Evolutionary conservation across 768 basidiomycete genomes (phyloP).

Genomic region (Postia placenta): DNA sequence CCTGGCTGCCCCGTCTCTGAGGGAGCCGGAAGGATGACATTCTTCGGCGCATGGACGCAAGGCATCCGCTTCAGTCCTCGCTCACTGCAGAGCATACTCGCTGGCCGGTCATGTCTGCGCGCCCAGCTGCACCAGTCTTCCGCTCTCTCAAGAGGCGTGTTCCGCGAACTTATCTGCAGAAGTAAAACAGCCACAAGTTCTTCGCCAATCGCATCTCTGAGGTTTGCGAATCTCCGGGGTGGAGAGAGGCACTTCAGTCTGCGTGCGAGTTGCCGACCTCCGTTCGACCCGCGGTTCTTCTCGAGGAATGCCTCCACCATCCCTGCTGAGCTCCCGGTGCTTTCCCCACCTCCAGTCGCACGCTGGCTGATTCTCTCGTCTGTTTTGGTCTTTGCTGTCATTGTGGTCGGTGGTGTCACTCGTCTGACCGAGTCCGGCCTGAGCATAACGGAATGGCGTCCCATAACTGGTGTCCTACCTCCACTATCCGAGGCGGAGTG

Average conservation of each 20-base stretch:
- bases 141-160: neutral
- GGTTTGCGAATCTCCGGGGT: constrained; percentile 1
- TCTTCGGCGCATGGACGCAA: neutral
- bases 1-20: neutral
- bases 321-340: constrained; percentile 39
- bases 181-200: neutral
- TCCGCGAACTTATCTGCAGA: neutral
- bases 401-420: constrained; percentile 94
- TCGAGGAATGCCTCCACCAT: constrained; percentile 26
- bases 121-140: neutral
- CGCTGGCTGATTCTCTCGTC: constrained; percentile 85
- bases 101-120: constrained; percentile 1
- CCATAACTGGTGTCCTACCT: constrained; percentile 83
- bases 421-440: constrained; percentile 95
- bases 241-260: constrained; percentile 5
- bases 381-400: constrained; percentile 81
- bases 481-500: constrained; percentile 74
- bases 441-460: constrained; percentile 97
- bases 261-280: constrained; percentile 7
- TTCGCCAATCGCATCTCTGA: neutral
- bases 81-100: neutral
- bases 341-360: constrained; percentile 66
- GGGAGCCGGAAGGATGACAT: neutral
- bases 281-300: constrained; percentile 33
- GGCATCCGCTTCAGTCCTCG: constrained; percentile 3